Percentiles rank a stretch among this genome's conserved stretches.
These are phyloP conservation scores for Wolfiporia cocos DNA, from an alignment of 1,284 basidiomycete genomes.

Conservation along the genomic window DNA sequence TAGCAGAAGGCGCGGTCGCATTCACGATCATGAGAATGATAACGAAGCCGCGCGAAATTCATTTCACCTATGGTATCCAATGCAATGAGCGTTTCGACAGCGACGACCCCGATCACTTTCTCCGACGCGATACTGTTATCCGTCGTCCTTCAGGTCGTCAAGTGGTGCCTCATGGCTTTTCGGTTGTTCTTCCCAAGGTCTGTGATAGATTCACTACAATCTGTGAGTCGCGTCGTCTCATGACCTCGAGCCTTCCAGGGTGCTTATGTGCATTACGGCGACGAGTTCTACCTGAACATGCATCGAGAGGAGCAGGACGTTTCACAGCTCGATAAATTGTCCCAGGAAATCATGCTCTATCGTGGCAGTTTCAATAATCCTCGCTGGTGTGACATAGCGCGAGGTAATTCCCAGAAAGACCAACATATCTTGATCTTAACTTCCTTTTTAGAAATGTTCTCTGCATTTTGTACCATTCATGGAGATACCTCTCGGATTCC, in stretches of 20 bases:
- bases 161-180: not conserved
- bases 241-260: not conserved
- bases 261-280: not conserved
- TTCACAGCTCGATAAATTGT: conserved; percentile 14
- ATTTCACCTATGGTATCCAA: conserved; percentile 29
- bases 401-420: too few relatives aligned
- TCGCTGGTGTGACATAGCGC: conserved; percentile 38
- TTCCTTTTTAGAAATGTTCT: too few relatives aligned
- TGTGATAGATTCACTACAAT: too few relatives aligned
- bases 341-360: conserved; percentile 34
- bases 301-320: not conserved
- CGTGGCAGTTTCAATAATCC: conserved; percentile 30
- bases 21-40: conserved; percentile 32
- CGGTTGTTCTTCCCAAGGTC: conserved; percentile 7
- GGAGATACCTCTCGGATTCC: too few relatives aligned
- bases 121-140: not conserved
- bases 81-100: conserved; percentile 8
- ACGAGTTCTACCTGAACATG: not conserved
- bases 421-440: too few relatives aligned
- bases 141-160: not conserved
- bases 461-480: too few relatives aligned
- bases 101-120: conserved; percentile 18
- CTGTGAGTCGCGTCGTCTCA: too few relatives aligned
- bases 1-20: conserved; percentile 29
- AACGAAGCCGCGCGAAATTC: conserved; percentile 27